These are phyloP conservation scores for Fusarium sambucinum DNA, from an alignment of 2,329 filamentous ascomycete species.

Conservation along the genomic window DNA sequence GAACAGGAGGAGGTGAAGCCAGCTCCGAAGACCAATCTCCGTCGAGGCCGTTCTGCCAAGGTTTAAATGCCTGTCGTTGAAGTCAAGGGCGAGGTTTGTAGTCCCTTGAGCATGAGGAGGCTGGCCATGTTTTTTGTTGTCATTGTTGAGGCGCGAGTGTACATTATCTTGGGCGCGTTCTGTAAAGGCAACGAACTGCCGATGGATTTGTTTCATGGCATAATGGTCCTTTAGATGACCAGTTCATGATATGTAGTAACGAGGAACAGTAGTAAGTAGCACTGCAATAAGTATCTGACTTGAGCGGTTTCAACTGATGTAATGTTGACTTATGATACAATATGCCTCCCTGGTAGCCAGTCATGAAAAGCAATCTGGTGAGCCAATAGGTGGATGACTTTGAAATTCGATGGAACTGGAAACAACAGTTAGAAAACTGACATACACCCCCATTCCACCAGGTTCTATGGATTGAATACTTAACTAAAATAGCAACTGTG, in stretches of 20 bases:
- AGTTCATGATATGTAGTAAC: not conserved
- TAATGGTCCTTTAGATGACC: not conserved
- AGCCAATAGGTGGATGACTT: not conserved
- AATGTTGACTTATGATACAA: not conserved
- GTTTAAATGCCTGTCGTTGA: slow-evolving; percentile 1
- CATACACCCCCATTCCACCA: not conserved
- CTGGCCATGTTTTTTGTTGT: slow-evolving; percentile 5
- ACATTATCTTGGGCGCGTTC: slow-evolving; percentile 20
- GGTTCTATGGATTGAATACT: not conserved
- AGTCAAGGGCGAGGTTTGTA: not conserved
- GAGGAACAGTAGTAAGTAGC: not conserved
- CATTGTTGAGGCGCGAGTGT: slow-evolving; percentile 4
- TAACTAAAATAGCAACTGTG: slow-evolving; percentile 20
- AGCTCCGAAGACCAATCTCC: slow-evolving; percentile 49
- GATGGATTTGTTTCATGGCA: slow-evolving; percentile 2
- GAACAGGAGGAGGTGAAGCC: slow-evolving; percentile 46
- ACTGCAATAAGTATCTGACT: not conserved
- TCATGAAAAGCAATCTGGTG: not conserved
- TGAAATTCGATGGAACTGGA: slow-evolving; percentile 1
- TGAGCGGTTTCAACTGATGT: slow-evolving; percentile 1
- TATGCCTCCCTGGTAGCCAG: not conserved
- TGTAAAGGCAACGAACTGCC: slow-evolving; percentile 5
- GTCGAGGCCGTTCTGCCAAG: slow-evolving; percentile 48
- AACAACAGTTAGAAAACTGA: not conserved
- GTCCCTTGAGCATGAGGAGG: not conserved